These are phyloP conservation scores for Gamarada debralockiae DNA, from an alignment of 495 filamentous ascomycete genomes.

Conservation along the genomic window DNA sequence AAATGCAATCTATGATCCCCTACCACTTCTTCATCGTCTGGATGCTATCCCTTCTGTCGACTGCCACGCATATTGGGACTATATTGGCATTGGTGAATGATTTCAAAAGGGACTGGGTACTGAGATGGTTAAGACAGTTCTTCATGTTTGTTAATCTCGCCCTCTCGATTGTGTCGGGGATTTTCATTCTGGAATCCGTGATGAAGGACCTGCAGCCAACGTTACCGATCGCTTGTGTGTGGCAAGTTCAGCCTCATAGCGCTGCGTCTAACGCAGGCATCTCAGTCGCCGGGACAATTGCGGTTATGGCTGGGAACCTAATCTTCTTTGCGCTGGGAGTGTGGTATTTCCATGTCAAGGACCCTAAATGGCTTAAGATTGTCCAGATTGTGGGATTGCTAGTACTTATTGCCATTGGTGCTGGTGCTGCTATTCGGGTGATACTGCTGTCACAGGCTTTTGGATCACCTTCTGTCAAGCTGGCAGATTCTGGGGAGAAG, in stretches of 20 bases:
- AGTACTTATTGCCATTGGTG: slow-evolving; percentile 43
- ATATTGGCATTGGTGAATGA: slow-evolving; percentile 53
- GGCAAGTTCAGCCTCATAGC: slow-evolving; percentile 27
- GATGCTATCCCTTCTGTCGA: slow-evolving; percentile 55
- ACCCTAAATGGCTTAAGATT: slow-evolving; percentile 39
- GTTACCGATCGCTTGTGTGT: slow-evolving; percentile 51
- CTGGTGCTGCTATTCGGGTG: slow-evolving; percentile 45
- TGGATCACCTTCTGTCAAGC: slow-evolving; percentile 33
- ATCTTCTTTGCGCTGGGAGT: slow-evolving; percentile 46
- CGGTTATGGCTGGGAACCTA: slow-evolving; percentile 43
- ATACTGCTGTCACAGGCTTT: slow-evolving; percentile 50
- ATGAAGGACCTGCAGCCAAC: slow-evolving; percentile 38
- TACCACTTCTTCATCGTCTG: slow-evolving; percentile 64
- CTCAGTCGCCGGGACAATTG: slow-evolving; percentile 47
- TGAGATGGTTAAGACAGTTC: slow-evolving; percentile 55
- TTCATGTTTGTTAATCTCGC: slow-evolving; percentile 56
- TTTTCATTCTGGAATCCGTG: slow-evolving; percentile 44
- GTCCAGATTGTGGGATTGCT: slow-evolving; percentile 43
- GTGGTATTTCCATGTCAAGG: slow-evolving; percentile 51
- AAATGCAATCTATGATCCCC: slow-evolving; percentile 43
- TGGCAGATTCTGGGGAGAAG: slow-evolving; percentile 46
- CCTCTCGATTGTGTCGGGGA: slow-evolving; percentile 43
- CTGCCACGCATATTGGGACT: slow-evolving; percentile 52
- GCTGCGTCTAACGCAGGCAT: slow-evolving; percentile 31
- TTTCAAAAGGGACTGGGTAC: slow-evolving; percentile 57